Evolutionary conservation across 1,139 yeast genomes (phyloP).

Genomic region (Pichia sp.): DNA sequence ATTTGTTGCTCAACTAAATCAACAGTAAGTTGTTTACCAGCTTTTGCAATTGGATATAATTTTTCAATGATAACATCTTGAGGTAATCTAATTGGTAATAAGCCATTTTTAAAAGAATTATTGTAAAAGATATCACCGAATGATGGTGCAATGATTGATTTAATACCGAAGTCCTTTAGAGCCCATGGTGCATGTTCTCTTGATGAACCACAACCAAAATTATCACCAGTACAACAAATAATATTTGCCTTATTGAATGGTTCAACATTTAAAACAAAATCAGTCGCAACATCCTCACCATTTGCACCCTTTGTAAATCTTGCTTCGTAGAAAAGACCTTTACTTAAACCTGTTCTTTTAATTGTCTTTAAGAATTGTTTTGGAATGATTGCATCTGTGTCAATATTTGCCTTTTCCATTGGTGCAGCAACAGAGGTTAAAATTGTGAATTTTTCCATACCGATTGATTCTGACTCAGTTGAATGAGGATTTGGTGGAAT

Average conservation of each 20-base stretch:
- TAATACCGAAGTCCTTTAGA: constrained; percentile 91
- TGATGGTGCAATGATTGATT: constrained; percentile 93
- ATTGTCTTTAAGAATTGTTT: constrained; percentile 96
- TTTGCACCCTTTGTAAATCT: constrained; percentile 63
- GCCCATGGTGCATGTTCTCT: constrained; percentile 99
- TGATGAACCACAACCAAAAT: constrained; percentile 98
- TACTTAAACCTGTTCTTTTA: constrained; percentile 87
- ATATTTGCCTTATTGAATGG: constrained; percentile 79
- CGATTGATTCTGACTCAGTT: constrained; percentile 33
- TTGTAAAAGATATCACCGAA: constrained; percentile 97
- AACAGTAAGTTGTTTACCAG: constrained; percentile 65
- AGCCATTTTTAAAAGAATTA: constrained; percentile 92
- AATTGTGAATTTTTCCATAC: constrained; percentile 70
- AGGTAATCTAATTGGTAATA: constrained; percentile 83
- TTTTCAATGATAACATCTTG: constrained; percentile 65
- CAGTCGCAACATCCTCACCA: constrained; percentile 78
- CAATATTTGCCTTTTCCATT: constrained; percentile 88
- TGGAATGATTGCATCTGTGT: constrained; percentile 97
- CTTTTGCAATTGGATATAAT: constrained; percentile 71
- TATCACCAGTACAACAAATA: constrained; percentile 88
- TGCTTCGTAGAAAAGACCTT: constrained; percentile 86
- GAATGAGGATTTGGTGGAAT: constrained; percentile 43
- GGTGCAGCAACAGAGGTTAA: constrained; percentile 90
- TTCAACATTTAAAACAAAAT: constrained; percentile 77
- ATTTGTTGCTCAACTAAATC: constrained; percentile 87